Evolutionary conservation across 2,329 filamentous ascomycete species (phyloP), one percentile per base, ranked within the genome.

Genomic region (Aspergillus aculeatinus): DNA sequence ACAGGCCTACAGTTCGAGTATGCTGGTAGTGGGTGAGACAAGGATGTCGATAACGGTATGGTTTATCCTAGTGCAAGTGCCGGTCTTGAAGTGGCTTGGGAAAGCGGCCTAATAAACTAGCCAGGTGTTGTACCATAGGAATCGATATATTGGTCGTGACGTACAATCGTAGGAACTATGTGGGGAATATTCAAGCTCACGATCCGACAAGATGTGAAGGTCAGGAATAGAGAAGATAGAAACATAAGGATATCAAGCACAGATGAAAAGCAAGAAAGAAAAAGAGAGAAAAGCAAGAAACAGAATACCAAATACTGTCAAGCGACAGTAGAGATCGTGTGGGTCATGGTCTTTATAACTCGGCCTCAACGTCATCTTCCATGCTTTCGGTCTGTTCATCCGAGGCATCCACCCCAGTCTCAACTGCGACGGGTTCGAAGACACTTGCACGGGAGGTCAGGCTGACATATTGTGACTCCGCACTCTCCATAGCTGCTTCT

Each of bases 401-500:
- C 3, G 72, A 75, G 50, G 70, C 73, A 23, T 77, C 78, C 48
- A 70, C 72, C 29, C 77, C 78, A 29, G 74, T 76, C 31, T 74
- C 73, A 2, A 71, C 67, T 16, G 68, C 68, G 12, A 73, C 73
- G 35, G 70, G 71, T 1, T 71, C 76, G n/a, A 70, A 72, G 27
- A 71, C 72, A 49, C 65, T 66, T 7, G 70, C 74, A 39, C 67
- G 68, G 10, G 70, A 70, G 29, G 73, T 73, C 14, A 77, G 64
- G 14, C 70, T 68, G 19, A 68, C 68, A 47, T 77, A 64, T 47
- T 67, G 70, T 16, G 69, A 67, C 56, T 72, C 70, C 11, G 76
- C 77, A 53, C 70, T 75, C 60, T 76, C 73, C 33, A 77, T 67
- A 21, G 76, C 70, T 9, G 59, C 67, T 11, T 33, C 25, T 10